Evolutionary conservation across 2,329 filamentous ascomycete genomes (phyloP).

Genomic region (Fusarium pseudograminearum): DNA sequence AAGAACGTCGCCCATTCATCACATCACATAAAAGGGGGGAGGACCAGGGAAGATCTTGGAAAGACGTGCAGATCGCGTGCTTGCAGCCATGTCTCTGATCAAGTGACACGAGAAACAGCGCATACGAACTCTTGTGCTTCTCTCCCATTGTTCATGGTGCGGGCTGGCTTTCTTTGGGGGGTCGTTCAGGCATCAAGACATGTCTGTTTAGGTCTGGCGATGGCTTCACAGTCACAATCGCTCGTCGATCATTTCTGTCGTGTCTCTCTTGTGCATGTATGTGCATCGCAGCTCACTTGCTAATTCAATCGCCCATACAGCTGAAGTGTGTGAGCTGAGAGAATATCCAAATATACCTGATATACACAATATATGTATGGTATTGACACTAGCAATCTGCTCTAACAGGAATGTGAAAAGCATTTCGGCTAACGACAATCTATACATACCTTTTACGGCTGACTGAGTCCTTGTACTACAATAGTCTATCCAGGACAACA

Average conservation of each 20-base stretch:
- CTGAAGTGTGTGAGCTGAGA: neutral
- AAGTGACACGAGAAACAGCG: constrained; percentile 42
- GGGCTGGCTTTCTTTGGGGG: constrained; percentile 1
- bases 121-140: constrained; percentile 42
- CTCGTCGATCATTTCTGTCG: constrained; percentile 14
- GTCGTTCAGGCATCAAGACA: constrained; percentile 45
- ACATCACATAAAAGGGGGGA: neutral
- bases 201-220: constrained; percentile 13
- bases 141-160: constrained; percentile 11
- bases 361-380: neutral
- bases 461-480: neutral
- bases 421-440: neutral
- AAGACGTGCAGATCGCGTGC: constrained; percentile 47
- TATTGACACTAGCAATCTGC: neutral
- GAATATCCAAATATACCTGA: neutral
- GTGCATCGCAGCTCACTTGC: neutral
- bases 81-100: constrained; percentile 51
- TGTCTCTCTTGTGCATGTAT: constrained; percentile 6
- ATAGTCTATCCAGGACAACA: constrained; percentile 6
- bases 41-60: constrained; percentile 43
- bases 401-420: neutral
- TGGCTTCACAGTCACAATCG: constrained; percentile 19
- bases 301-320: neutral
- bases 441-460: neutral
- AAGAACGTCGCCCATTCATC: neutral